Base-by-base conservation (phyloP, 2,329 filamentous ascomycete genomes). In the Trichoderma pleuroti region DNA sequence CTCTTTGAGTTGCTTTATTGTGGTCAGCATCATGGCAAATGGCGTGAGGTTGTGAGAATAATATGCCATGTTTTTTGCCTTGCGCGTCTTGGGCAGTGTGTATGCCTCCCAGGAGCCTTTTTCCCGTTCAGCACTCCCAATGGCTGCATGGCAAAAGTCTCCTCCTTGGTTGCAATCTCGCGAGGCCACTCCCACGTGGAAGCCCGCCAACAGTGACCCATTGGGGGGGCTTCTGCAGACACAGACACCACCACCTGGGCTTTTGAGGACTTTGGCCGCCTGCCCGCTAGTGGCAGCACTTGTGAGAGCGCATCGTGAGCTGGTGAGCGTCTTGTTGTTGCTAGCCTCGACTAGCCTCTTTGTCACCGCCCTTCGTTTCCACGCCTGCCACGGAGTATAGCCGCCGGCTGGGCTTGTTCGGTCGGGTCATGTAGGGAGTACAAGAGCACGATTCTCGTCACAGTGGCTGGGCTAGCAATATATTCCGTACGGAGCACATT, bases 121-220 rank as follows among this genome's bases (percentile, higher is more conserved):
- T 61, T 68, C 36, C 65, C 65, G 65, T 60, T 68, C 56, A 68
- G 30, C 65, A 60, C 26, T n/a, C 65, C 36, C 24, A 61, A 60
- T 49, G 39, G 46, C 14, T 52, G 49, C 52, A 61, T 59, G 60
- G 59, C 26, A 65, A 52, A 68, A 54, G 52, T 64, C 24, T 39
- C 52, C 49, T 61, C 36, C 28, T 21, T 52, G 46, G 24, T 34
- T 71, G 56, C 42, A 62, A 56, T 36, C 49, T 46, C 14, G 34
- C 46, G 56, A 66, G 56, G 70, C 65, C 49, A 64, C 60, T 54
- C 18, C 70, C 70, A 71, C 70, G 70, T 71, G 70, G 70, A 61
- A 69, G 56, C 30, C 49, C 59, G n/a, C 59, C 70, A 64, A 63
- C 65, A 36, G 49, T 64, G 59, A 8, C 49, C 52, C 39, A 9